Percentiles rank a stretch among this genome's conserved stretches.
These are phyloP conservation scores for Chlamydomonas sp. DNA, from an alignment of 139 green algal genomes.

Conservation along the genomic window DNA sequence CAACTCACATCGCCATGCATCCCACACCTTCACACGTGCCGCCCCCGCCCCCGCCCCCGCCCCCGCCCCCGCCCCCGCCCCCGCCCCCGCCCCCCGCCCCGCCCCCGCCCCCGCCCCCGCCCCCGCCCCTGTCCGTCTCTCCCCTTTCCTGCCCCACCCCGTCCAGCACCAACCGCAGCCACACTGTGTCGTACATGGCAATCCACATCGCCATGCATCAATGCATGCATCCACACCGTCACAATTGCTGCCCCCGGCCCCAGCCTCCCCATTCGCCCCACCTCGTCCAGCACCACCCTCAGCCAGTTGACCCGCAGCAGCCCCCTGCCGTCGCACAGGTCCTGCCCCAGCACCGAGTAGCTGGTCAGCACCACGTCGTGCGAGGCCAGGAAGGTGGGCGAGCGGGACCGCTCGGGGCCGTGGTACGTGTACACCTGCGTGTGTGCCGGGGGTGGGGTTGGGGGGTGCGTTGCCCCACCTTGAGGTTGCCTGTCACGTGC, in stretches of 20 bases:
- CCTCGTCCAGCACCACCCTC: constrained; percentile 71
- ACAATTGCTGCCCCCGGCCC: background rate
- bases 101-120: too few species aligned
- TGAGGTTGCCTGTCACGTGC: constrained; percentile 60
- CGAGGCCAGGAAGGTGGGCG: constrained; percentile 48
- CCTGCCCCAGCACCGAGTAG: constrained; percentile 63
- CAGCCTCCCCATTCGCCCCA: background rate
- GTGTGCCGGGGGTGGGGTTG: background rate
- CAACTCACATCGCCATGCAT: too few species aligned
- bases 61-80: too few species aligned
- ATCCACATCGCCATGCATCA: too few species aligned
- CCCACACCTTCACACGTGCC: too few species aligned
- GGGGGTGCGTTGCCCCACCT: constrained; percentile 4
- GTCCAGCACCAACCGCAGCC: too few species aligned
- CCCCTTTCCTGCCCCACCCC: too few species aligned
- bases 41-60: too few species aligned
- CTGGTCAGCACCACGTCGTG: constrained; percentile 76
- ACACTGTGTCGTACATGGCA: too few species aligned
- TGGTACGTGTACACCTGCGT: constrained; percentile 59
- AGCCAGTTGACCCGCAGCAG: constrained; percentile 54
- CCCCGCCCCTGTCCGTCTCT: too few species aligned
- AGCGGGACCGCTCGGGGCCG: constrained; percentile 50
- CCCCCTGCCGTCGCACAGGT: constrained; percentile 34
- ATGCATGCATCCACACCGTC: background rate
- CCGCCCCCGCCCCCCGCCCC: too few species aligned